Percentiles rank a stretch among this genome's conserved stretches.
Conservation (phyloP, 75 land plant species). For the Pinus taeda region DNA sequence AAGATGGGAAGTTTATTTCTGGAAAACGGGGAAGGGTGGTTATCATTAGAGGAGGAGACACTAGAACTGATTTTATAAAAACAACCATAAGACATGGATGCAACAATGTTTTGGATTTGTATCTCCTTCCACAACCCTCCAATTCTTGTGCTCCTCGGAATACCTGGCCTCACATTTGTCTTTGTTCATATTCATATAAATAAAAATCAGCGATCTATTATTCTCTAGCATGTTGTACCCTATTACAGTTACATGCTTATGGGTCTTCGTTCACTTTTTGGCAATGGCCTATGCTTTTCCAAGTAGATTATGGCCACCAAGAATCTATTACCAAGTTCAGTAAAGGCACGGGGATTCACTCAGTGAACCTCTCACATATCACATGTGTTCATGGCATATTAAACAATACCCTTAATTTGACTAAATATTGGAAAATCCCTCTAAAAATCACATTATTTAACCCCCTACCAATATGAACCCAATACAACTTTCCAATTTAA, state of each 20-base stretch:
- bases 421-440: too few relatives aligned
- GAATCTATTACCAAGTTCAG: slow-evolving; percentile 33
- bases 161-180: slow-evolving; percentile 93
- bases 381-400: too few relatives aligned
- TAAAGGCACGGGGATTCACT: too few relatives aligned
- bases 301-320: slow-evolving; percentile 94
- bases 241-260: not conserved
- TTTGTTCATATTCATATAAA: not conserved
- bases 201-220: not conserved
- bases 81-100: slow-evolving; percentile 93
- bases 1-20: slow-evolving; percentile 89
- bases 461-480: too few relatives aligned
- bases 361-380: too few relatives aligned
- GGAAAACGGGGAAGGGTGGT: slow-evolving; percentile 94
- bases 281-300: slow-evolving; percentile 95
- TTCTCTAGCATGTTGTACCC: not conserved
- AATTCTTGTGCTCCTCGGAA: slow-evolving; percentile 74
- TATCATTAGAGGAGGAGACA: slow-evolving; percentile 98
- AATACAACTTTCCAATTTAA: too few relatives aligned
- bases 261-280: not conserved
- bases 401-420: too few relatives aligned
- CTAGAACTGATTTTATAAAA: slow-evolving; percentile 94
- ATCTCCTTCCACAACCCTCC: slow-evolving; percentile 91
- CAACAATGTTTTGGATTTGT: slow-evolving; percentile 66
- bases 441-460: too few relatives aligned